These are phyloP conservation scores for Hanseniaspora pseudoguilliermondii DNA, from an alignment of 805 yeast genomes.

Conservation along the genomic window DNA sequence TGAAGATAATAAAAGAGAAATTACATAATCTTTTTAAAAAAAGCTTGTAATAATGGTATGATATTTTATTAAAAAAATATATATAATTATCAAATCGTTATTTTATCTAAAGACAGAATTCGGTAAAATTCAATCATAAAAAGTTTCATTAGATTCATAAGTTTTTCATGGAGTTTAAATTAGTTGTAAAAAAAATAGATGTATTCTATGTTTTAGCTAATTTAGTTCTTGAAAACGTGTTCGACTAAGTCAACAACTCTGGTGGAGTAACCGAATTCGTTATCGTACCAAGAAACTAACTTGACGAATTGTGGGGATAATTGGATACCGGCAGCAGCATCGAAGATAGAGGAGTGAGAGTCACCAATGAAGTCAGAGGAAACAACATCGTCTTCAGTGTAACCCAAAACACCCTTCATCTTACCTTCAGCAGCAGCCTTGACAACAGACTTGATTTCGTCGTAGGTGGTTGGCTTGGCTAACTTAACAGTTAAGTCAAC, in stretches of 20 bases:
- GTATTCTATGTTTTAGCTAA: not conserved
- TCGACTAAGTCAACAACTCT: conserved; percentile 62
- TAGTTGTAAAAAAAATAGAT: not conserved
- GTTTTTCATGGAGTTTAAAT: not conserved
- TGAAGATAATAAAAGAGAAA: not conserved
- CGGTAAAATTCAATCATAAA: conserved; percentile 1
- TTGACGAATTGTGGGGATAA: conserved; percentile 59
- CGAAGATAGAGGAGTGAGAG: conserved; percentile 52
- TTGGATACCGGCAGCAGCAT: conserved; percentile 57
- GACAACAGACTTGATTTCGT: conserved; percentile 47
- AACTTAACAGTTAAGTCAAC: conserved; percentile 59
- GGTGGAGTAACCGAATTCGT: conserved; percentile 65
- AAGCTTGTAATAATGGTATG: not conserved
- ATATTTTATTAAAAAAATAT: not conserved
- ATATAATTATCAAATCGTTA: conserved; percentile 2
- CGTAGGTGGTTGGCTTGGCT: conserved; percentile 45
- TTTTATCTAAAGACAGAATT: not conserved
- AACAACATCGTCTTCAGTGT: conserved; percentile 61
- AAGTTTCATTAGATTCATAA: conserved; percentile 13
- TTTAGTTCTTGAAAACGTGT: conserved; percentile 37
- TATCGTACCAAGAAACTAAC: conserved; percentile 62
- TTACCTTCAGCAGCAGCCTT: conserved; percentile 48
- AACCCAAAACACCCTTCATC: conserved; percentile 51
- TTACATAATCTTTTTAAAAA: not conserved
- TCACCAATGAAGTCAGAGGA: conserved; percentile 57